Evolutionary conservation across 2,329 filamentous ascomycete species (phyloP), one percentile per base, ranked within the genome.

Genomic region (Lachnellula cervina): DNA sequence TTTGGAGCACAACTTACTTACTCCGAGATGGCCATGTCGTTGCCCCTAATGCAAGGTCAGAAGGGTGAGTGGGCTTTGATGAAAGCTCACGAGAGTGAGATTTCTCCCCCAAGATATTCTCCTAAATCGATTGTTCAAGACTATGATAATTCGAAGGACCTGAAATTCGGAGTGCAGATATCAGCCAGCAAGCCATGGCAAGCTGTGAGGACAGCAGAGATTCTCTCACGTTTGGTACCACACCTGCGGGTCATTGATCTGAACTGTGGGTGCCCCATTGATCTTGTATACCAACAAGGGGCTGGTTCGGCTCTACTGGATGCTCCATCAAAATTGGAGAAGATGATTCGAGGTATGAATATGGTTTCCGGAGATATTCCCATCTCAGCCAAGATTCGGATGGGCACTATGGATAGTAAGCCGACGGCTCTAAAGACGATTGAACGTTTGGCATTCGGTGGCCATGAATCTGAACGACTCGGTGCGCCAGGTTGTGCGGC

Each of bases 251-350:
- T 96, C 40, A 89, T 99, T 62, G 94, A 99, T 68, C 78, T 99
- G 64, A 99, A 99, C 76, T 97, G 93, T 66, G 94, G 94, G 45
- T 99, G 94, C 69, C 94, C 94, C 4, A 97, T 99, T 68, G 94
- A 99, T 69, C 83, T 97, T 64, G 87, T 99, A 51, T 97, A 84
- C 77, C 86, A 91, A 65, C 81, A 87, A 46, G 94, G 94, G 50
- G 90, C 89, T 42, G 94, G 94, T 4, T 96, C 93, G 19, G 93
- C 90, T 1, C 82, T 99, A 16, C 84, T 99, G n/a, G 94, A 99
- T 66, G 80, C 86, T 52, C 89, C 83, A 32, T 84, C 84, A 56
- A 97, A 97, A 73, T 76, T 99, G 49, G 92, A 97, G 72, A 93
- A 93, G 72, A 97, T 97, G 74, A 80, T 99, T 44, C 83, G 92